Base-by-base conservation (phyloP, 768 basidiomycete genomes). In the Leucogyrophana mollusca region DNA sequence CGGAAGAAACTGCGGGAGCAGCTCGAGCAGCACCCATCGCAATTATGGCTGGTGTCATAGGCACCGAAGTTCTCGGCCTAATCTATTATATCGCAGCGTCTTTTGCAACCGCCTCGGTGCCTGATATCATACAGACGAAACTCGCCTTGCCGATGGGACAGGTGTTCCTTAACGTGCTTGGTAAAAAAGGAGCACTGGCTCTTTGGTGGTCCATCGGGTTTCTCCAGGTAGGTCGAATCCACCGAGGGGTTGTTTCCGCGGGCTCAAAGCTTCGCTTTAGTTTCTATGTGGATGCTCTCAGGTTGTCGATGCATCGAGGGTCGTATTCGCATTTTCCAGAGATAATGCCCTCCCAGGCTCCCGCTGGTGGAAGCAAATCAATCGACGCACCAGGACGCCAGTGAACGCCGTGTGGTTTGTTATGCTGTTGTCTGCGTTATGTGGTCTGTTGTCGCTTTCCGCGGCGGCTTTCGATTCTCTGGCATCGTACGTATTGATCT, bases 201-300 rank as follows among this genome's bases (percentile, higher is more conserved):
- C 60, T 76, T 36, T 76, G 74, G 73, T 68, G 67, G 54, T 63
- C 66, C 33, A 70, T 77, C 43, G 65, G 64, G 39, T 54, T 73
- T 17, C 71, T 75, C 4, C 74, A 73, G 68, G 75, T 68, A 25
- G 36, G 64, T 51, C 17, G 16, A 30, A n/a, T 34, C 30, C 21
- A 11, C 13, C 2, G 8, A 9, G 9, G 11, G 34, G 36, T n/a
- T 30, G 8, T 24, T 33, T 43, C 16, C 50, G 6, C 7, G 9
- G 3, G 16, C 13, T 9, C n/a, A 11, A 9, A 18, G 32, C n/a
- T 37, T 27, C 11, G 36, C 35, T 36, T 9, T 55, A 74, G 69
- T 73, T 61, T 47, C 57, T 73, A 21, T 71, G 67, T 2, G 73
- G 73, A 27, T 74, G 73, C 8, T 73, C 75, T 9, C 76, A 77